phyloP scores from a whole-genome alignment of 2,329 filamentous ascomycete genomes.

The Cercospora zeina region DNA sequence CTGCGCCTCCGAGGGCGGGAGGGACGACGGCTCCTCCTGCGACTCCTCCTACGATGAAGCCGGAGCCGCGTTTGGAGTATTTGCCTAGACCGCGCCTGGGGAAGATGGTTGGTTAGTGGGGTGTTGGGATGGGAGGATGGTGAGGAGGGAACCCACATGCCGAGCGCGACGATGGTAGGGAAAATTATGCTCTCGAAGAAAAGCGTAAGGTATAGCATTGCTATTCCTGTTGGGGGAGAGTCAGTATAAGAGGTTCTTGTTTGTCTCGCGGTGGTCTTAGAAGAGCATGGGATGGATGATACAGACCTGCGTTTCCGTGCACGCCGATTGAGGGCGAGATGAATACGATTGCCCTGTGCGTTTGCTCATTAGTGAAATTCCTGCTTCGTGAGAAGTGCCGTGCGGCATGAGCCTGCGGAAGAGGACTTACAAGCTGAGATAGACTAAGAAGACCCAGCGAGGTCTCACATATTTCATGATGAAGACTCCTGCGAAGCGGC shows the following conservation, averaged over 20 bases:
- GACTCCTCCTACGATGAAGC: conserved; percentile 71
- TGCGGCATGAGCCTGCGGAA: not conserved
- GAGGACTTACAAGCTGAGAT: conserved; percentile 52
- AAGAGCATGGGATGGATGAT: not conserved
- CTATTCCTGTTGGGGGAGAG: conserved; percentile 56
- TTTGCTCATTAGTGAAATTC: not conserved
- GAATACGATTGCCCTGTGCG: conserved; percentile 54
- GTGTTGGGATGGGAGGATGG: no score
- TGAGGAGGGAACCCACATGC: conserved; percentile 49
- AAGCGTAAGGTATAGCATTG: conserved; percentile 64
- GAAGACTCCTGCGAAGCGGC: conserved; percentile 66
- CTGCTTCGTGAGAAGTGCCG: not conserved
- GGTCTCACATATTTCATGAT: conserved; percentile 68
- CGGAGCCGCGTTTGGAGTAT: conserved; percentile 74
- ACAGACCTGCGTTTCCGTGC: conserved; percentile 50
- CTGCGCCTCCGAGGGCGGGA: conserved; percentile 67
- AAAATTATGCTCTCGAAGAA: conserved; percentile 83
- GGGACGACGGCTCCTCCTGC: conserved; percentile 70
- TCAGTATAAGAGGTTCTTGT: conserved; percentile 39
- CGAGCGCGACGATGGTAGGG: conserved; percentile 77
- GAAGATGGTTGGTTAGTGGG: not conserved
- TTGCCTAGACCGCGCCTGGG: conserved; percentile 64
- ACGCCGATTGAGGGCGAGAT: conserved; percentile 53
- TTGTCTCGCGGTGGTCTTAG: not conserved
- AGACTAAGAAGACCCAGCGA: conserved; percentile 70